Evolutionary conservation across 192 early-diverging fungal genomes (phyloP).

Genomic region (Umbelopsis ramanniana): DNA sequence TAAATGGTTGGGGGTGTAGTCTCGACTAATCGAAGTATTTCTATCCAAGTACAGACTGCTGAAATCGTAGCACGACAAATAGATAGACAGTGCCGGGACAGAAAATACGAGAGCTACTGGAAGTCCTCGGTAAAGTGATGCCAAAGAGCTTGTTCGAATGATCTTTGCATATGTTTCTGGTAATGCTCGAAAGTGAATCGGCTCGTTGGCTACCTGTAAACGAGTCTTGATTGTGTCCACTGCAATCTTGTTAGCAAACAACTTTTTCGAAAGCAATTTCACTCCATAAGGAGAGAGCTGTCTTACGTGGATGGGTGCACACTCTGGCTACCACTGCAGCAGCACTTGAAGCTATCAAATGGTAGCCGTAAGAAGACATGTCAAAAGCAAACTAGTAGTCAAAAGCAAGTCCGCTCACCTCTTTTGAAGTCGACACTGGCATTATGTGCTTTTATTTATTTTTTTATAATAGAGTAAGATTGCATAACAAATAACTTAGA

Average conservation of each 20-base stretch:
- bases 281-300: neutral
- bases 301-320: conserved; percentile 67
- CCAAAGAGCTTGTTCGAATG: conserved; percentile 23
- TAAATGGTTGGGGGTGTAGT: conserved; percentile 58
- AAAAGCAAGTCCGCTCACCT: too few relatives aligned
- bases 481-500: neutral
- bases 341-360: conserved; percentile 51
- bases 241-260: conserved; percentile 10
- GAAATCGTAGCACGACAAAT: conserved; percentile 72
- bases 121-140: conserved; percentile 69
- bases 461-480: too few relatives aligned
- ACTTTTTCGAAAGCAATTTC: neutral
- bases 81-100: conserved; percentile 74
- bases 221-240: conserved; percentile 81
- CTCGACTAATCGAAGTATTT: conserved; percentile 21
- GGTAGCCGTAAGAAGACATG: conserved; percentile 28
- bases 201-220: conserved; percentile 50
- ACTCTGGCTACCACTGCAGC: conserved; percentile 64
- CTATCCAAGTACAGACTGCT: conserved; percentile 47
- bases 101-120: conserved; percentile 68
- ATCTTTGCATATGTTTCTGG: conserved; percentile 28
- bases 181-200: conserved; percentile 28
- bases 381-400: neutral
- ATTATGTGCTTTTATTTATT: too few relatives aligned
- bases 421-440: too few relatives aligned